Base-by-base conservation (phyloP, 2,329 filamentous ascomycete species). In the Cytospora mali region DNA sequence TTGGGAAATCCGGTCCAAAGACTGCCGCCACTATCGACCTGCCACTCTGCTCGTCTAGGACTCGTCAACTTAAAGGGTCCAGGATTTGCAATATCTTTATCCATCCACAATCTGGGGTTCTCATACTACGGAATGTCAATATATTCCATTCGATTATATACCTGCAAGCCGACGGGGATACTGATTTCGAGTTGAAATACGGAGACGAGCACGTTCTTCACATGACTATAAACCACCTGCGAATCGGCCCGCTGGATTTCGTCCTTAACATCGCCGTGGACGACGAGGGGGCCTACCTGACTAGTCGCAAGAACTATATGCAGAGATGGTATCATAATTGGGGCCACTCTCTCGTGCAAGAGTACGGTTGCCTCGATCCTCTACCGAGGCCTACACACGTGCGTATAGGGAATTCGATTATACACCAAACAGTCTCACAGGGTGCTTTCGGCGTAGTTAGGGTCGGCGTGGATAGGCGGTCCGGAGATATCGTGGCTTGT, bases 401-500 rank as follows among this genome's bases (percentile, higher is more conserved):
- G n/a, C 27, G 28, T 7, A 49, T 35, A 3, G 29, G 55, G 58
- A 14, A 64, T 25, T 6, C 61, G 10, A 57, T 65, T 35, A 58
- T 65, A 16, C 57, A 66, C 60, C 51, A 64, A n/a, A 58, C 54
- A n/a, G 53, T 66, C 16, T 58, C 57, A 2, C 46, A 52, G 21
- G 63, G 63, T 33, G 62, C 61, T 11, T 66, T 66, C 23, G 63
- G 65, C 23, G 39, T 64, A 18, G 65, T 66, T 7, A 56, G 49
- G 42, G 56, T 54, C 13, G 61, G 62, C 23, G 48, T 66, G 27
- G 33, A 65, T 23, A 62, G 35, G 29, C n/a, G 14, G 18, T 63
- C 63, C 4, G 61, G 63, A 10, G 21, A 61, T 16, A 23, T 56
- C 11, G 31, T 66, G 9, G 65, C 65, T 25, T 62, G 62, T 29